Base-by-base conservation (phyloP, 768 basidiomycete genomes). In the Hygrophoropsis aurantiaca region DNA sequence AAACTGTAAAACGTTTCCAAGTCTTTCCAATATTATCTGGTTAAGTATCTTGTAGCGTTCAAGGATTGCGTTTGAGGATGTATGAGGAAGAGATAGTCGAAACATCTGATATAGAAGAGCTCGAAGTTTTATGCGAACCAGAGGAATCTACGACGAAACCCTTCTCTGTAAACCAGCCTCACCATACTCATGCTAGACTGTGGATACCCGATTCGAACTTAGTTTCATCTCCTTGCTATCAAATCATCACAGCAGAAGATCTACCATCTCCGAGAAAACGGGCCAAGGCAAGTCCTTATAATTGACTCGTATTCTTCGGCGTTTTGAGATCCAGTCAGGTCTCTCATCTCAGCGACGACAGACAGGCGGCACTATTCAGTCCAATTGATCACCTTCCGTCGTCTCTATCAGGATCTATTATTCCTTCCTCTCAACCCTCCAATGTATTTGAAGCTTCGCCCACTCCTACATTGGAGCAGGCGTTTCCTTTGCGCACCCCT, bases 31-130 rank as follows among this genome's bases (percentile, higher is more conserved):
- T n/a, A n/a, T n/a, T n/a, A n/a, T n/a, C n/a, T n/a, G n/a, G n/a
- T n/a, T n/a, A n/a, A n/a, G n/a, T n/a, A n/a, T n/a, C n/a, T n/a
- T n/a, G n/a, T n/a, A n/a, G n/a, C n/a, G n/a, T n/a, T n/a, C n/a
- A n/a, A n/a, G n/a, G n/a, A n/a, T 13, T 30, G 41, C 5, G 15
- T 44, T 5, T 36, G 15, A 38, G 44, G 19, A 69, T 70, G 66
- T 55, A 66, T 33, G 61, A 68, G 34, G 69, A 69, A 5, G 80
- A 80, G 36, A 57, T 78, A 40, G 76, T 85, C 11, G 81, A 81
- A 56, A 84, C 84, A 15, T 85, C 83, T 4, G 84, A 86, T 53
- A 62, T 68, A 39, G 84, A 84, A 54, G 84, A 86, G 53, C 70
- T 72, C 33, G 78, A 78, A 55, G 69, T 71, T 37, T 50, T 77